A percentile compares a stretch with the other conserved stretches of the same genome.
These are phyloP conservation scores for Rhodotorula sp. DNA, from an alignment of 1,284 basidiomycete species.

Conservation along the genomic window DNA sequence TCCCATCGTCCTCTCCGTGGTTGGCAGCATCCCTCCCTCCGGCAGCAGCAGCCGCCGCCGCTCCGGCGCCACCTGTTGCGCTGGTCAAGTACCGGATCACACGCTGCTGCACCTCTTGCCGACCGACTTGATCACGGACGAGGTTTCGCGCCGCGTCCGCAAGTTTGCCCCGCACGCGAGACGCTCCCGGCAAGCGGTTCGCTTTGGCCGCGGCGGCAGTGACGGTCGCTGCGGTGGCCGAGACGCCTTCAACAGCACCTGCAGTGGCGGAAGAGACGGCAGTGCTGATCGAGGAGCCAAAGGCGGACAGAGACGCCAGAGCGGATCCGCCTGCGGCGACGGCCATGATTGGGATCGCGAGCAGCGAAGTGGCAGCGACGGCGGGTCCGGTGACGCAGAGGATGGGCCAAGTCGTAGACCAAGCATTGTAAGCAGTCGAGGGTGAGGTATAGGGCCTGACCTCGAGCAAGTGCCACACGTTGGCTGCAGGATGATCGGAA, in stretches of 20 bases:
- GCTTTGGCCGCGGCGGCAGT: constrained; percentile 28
- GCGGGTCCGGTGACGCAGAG: constrained; percentile 33
- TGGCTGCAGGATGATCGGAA: constrained; percentile 6
- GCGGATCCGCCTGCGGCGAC: constrained; percentile 33
- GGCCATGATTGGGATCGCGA: constrained; percentile 37
- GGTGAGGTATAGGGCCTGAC: constrained; percentile 32
- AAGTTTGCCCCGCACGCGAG: constrained; percentile 23
- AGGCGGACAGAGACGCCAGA: constrained; percentile 27
- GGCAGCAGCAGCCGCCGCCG: constrained; percentile 1
- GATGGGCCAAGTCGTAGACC: constrained; percentile 36
- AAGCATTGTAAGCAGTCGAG: constrained; percentile 25
- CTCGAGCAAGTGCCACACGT: constrained; percentile 33
- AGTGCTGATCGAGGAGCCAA: constrained; percentile 15
- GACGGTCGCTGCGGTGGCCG: constrained; percentile 5
- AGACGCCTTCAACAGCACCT: not conserved
- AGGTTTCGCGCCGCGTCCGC: constrained; percentile 34
- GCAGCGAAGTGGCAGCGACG: constrained; percentile 30
- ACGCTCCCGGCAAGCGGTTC: constrained; percentile 25
- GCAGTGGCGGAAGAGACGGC: constrained; percentile 18
- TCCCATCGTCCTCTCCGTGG: not conserved
- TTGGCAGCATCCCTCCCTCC: not conserved
- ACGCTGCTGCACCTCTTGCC: constrained; percentile 19
- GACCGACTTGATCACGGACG: constrained; percentile 20
- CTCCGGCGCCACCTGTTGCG: not conserved
- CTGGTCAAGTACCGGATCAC: constrained; percentile 33